These are phyloP conservation scores for Blastocladiella emersonii DNA, from an alignment of 371 early-diverging fungal species.

Conservation along the genomic window DNA sequence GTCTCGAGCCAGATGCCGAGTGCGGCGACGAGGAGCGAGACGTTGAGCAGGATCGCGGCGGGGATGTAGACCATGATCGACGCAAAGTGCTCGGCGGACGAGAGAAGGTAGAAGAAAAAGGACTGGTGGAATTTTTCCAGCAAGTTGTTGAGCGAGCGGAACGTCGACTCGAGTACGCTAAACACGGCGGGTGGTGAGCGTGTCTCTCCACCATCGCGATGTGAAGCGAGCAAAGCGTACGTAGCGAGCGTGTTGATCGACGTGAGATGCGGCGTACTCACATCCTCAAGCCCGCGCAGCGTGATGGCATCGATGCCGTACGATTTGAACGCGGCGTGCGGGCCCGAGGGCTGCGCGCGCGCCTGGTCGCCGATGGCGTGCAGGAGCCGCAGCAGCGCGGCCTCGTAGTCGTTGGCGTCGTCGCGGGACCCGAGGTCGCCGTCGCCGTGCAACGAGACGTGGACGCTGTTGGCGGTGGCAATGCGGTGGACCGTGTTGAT, in stretches of 20 bases:
- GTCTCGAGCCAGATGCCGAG: neutral
- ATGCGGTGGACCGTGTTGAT: conserved; percentile 56
- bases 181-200: neutral
- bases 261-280: conserved; percentile 1
- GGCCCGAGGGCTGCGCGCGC: conserved; percentile 15
- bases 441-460: conserved; percentile 25
- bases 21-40: conserved; percentile 33
- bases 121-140: conserved; percentile 91
- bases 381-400: conserved; percentile 14
- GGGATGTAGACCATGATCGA: conserved; percentile 82
- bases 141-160: conserved; percentile 81
- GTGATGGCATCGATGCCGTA: conserved; percentile 72
- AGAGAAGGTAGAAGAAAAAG: conserved; percentile 85
- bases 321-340: conserved; percentile 27
- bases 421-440: neutral
- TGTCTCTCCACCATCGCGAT: neutral
- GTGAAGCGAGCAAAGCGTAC: neutral
- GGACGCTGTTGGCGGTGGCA: conserved; percentile 33
- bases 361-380: conserved; percentile 20
- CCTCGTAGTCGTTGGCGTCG: conserved; percentile 11
- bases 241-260: conserved; percentile 33
- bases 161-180: conserved; percentile 65
- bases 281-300: conserved; percentile 39
- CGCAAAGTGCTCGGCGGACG: conserved; percentile 56
- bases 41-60: conserved; percentile 54